Base-by-base conservation (phyloP, 2,329 filamentous ascomycete genomes). In the Diaporthe aspalathi region DNA sequence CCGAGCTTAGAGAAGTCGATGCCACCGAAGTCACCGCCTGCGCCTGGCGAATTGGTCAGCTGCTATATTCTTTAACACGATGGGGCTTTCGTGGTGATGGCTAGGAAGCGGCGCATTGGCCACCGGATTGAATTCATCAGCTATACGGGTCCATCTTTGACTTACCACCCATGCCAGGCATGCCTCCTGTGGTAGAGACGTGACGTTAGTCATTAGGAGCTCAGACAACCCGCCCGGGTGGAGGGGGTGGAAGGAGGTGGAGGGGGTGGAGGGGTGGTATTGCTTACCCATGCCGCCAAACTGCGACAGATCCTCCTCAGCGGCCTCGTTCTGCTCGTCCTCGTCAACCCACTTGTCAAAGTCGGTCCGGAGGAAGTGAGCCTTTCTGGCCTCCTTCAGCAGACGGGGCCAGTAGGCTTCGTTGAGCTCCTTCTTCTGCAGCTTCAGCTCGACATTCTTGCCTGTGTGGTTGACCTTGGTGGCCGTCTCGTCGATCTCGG, bases 271-370 rank as follows among this genome's bases (percentile, higher is more conserved):
- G 16, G 40, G 43, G 47, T 60, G 40, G 57, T 9, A 54, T 76
- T 67, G 87, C 86, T 79, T 81, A 86, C 88, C 88, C 89, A 90
- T 93, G 75, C 89, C 66, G 71, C 87, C 89, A 76, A 89, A 91
- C 80, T 90, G 87, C 75, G 88, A 89, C 77, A 91, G 84, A 82
- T 97, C 95, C 70, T 97, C 94, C 75, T 97, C 94, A 62, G 90
- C 86, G 73, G 89, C 92, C 83, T 94, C 94, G 80, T 98, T 93
- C 87, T 99, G 96, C 89, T 99, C 96, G 81, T 99, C 95, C 90
- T 98, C 94, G 77, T 98, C 95, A 79, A 97, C 93, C 95, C 95
- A 98, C 92, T 97, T 98, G 87, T 98, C 95, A 78, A 99, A 99
- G 86, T 99, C 93, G 75, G 96, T 98, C 92, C 97, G 97, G 79